Evolutionary conservation across 352 stramenopile species (phyloP).

Genomic region (Globisporangium echinulatum): DNA sequence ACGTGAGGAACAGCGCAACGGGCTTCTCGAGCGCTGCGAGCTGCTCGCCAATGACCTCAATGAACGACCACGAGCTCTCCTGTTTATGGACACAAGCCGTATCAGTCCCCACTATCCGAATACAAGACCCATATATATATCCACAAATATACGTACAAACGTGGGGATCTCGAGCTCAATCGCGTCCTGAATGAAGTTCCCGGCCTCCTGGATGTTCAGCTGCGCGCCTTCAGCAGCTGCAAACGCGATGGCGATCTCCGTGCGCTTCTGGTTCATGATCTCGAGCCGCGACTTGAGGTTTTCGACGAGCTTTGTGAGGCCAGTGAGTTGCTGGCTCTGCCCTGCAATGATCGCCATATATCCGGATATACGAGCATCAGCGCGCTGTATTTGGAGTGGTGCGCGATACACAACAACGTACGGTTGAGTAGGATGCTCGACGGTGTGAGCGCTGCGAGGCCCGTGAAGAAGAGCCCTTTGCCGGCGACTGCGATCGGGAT

Average conservation of each 20-base stretch:
- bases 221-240: constrained; percentile 65
- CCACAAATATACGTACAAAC: constrained; percentile 5
- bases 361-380: too few species aligned
- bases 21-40: constrained; percentile 56
- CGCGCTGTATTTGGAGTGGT: not conserved
- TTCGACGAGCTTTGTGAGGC: constrained; percentile 66
- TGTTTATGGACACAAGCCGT: constrained; percentile 13
- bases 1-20: constrained; percentile 60
- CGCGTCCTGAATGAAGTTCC: constrained; percentile 74
- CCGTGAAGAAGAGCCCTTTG: constrained; percentile 81
- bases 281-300: constrained; percentile 79
- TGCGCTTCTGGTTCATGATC: constrained; percentile 82
- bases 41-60: constrained; percentile 71
- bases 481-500: constrained; percentile 75
- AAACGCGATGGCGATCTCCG: constrained; percentile 68
- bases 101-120: not conserved
- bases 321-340: constrained; percentile 76
- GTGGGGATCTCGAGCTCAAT: constrained; percentile 72
- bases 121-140: not conserved
- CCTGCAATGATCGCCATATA: constrained; percentile 20
- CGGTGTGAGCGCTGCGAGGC: constrained; percentile 66
- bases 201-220: constrained; percentile 79
- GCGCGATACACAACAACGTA: constrained; percentile 27
- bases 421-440: constrained; percentile 84
- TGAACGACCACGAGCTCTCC: constrained; percentile 79